Evolutionary conservation across 202 grass and related monocot genomes (phyloP).

Genomic region (Alloteropsis angusta): DNA sequence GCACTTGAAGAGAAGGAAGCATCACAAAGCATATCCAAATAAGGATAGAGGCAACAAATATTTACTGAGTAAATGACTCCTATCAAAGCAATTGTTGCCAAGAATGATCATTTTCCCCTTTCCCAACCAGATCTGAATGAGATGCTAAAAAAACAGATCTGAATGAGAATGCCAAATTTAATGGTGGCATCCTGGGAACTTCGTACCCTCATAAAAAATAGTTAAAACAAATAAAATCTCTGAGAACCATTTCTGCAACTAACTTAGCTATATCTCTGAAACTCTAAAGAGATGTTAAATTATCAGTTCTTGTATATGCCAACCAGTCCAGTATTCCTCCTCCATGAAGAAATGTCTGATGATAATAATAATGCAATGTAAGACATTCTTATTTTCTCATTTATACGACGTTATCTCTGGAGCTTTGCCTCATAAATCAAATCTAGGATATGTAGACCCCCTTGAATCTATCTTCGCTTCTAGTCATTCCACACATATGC

Average conservation of each 20-base stretch:
- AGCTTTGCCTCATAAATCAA: conserved; percentile 9
- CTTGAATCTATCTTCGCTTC: background rate
- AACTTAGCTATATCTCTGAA: background rate
- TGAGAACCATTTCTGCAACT: background rate
- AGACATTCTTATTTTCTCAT: background rate
- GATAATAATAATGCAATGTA: background rate
- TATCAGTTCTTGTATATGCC: background rate
- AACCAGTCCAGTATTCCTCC: background rate
- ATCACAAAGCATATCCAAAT: background rate
- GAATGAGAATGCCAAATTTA: background rate
- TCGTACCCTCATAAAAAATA: background rate
- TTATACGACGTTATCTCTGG: background rate
- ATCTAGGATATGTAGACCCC: background rate
- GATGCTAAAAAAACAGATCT: background rate
- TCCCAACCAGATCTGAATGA: background rate
- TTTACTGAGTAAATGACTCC: background rate
- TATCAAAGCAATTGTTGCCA: background rate
- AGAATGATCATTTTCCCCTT: background rate
- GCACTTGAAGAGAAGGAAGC: background rate
- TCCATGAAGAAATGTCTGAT: background rate
- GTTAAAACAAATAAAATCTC: background rate
- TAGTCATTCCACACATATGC: background rate
- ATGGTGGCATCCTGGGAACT: conserved; percentile 2
- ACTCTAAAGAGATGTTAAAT: background rate
- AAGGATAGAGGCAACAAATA: background rate